Evolutionary conservation across 2,329 filamentous ascomycete species (phyloP), one percentile per base, ranked within the genome.

Genomic region (Sarocladium kiliense): DNA sequence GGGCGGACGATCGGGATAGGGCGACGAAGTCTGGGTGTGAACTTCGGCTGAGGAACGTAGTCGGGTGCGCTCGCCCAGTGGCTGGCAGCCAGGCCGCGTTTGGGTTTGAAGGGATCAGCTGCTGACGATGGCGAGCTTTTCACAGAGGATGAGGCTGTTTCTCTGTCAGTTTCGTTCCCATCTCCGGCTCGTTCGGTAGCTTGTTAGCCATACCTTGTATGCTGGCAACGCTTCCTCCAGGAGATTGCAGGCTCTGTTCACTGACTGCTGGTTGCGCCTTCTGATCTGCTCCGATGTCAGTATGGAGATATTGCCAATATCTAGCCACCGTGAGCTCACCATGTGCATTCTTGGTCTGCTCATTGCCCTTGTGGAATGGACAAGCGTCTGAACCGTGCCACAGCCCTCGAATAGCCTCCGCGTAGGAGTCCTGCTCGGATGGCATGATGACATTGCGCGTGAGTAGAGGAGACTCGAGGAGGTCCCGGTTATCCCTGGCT

Each of bases 401-500:
- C 3, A 51, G 27, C 30, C 18, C 30, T 18, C 47, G 26, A 6
- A 51, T 11, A 11, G 18, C 11, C 14, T 34, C 19, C 27, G 21
- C 5, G 47, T 19, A 36, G 18, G 47, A 51, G 16, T 21, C 47
- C n/a, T 21, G 18, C 47, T 36, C 26, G 10, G 47, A 36, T 23
- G 27, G 16, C 12, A 36, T 34, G 5, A 51, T 18, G 5, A 18
- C 27, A 51, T 21, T 51, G 9, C 47, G 26, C 4, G 27, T 19
- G 27, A 51, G 26, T 2, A 51, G 47, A 3, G 27, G 26, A 12
- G 47, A 51, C 47, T 51, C 47, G 27, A 51, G 26, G 47, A 51
- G 12, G 3, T 32, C 47, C 4, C 47, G 27, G 21, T 21, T 9
- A 11, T 36, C 23, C 27, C 47, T 9, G 47, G 26, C 47, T 3